Base-by-base conservation (phyloP, 2,329 filamentous ascomycete species). In the Exophiala aquamarina region DNA sequence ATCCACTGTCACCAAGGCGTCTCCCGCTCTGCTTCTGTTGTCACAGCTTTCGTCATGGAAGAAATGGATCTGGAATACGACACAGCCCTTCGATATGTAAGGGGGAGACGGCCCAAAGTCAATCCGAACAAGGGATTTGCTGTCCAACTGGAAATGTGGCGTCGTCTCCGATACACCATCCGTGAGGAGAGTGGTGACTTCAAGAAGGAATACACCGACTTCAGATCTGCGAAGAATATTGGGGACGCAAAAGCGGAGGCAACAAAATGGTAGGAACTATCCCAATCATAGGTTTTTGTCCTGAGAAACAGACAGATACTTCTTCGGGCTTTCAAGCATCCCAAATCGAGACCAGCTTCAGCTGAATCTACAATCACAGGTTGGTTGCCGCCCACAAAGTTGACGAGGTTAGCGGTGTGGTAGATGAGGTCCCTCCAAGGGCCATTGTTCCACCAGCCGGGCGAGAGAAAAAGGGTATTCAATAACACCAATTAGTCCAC, bases 1-100 rank as follows among this genome's bases (percentile, higher is more conserved):
- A 48, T 56, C 5, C 55, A 56, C 44, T 58, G 55, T 38, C 44
- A 55, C 29, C 47, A 47, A 33, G 55, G 55, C 7, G 26, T 58
- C n/a, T 58, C 55, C 4, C 49, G 55, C 5, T 58, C 55, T 4
- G 47, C 44, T 8, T 44, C 55, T 5, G 47, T 56, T 5, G 31
- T 54, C 6, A 49, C 50, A n/a, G 55, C 38, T 1, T 56, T 52
- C 31, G 31, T 51, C 28, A 57, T 57, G 54, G 41, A 52, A 34
- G 52, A 52, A 9, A 52, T 50, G 48, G 26, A 50, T 21, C 38
- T 55, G 3, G 49, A 55, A 14, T 53, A 37, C 39, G 44, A 49
- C 33, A 47, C 52, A 13, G 52, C 54, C n/a, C 39, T 55, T 21
- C 44, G 41, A 3, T 50, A 50, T 37, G 49, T 57, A 21, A 44